A percentile compares a stretch with the other conserved stretches of the same genome.
Conservation (phyloP, 257 asterid genomes). For the Salvia hispanica region DNA sequence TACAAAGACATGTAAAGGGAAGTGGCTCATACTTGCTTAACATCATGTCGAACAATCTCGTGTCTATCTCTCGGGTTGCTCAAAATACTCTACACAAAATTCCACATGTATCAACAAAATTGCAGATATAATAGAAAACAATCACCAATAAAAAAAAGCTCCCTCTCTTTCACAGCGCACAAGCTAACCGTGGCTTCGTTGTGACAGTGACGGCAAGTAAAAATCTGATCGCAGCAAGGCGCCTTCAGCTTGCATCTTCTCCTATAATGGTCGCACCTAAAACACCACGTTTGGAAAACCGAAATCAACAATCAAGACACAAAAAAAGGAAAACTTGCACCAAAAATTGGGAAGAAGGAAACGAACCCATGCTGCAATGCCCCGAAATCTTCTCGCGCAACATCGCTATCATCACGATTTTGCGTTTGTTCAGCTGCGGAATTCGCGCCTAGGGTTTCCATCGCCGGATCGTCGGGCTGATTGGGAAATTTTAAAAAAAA, state of each 20-base stretch:
- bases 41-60: constrained; percentile 78
- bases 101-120: constrained; percentile 10
- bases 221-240: constrained; percentile 81
- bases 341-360: background rate
- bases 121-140: background rate
- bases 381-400: constrained; percentile 53
- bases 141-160: background rate
- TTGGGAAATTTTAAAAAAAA: background rate
- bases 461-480: constrained; percentile 26
- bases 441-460: constrained; percentile 41
- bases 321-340: background rate
- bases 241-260: constrained; percentile 84
- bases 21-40: constrained; percentile 50
- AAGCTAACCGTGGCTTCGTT: constrained; percentile 69
- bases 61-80: constrained; percentile 76
- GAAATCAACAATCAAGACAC: background rate
- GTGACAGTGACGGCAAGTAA: constrained; percentile 93
- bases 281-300: background rate
- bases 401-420: constrained; percentile 24
- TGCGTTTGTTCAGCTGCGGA: constrained; percentile 26
- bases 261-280: constrained; percentile 81
- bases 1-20: background rate
- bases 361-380: constrained; percentile 65
- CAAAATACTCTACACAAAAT: constrained; percentile 50
- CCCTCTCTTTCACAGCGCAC: background rate